phyloP scores from a whole-genome alignment of 2,329 filamentous ascomycete species.

The Davidsoniella neocaledoniae region DNA sequence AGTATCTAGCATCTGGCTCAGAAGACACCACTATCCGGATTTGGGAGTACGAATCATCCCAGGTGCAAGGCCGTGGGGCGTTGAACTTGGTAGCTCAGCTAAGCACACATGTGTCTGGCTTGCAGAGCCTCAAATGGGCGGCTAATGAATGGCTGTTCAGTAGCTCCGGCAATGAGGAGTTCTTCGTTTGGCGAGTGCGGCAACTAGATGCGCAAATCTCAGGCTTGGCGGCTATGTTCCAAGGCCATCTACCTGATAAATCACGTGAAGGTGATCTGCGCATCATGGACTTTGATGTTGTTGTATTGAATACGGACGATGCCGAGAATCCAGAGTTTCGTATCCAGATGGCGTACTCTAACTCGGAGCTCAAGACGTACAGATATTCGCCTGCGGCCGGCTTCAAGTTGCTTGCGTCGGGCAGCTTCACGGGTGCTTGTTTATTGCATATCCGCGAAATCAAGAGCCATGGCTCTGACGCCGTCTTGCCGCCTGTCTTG shows the following conservation, averaged over 20 bases:
- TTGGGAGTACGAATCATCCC: constrained; percentile 31
- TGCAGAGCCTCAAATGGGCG: constrained; percentile 69
- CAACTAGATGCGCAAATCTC: constrained; percentile 31
- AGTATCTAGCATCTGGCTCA: constrained; percentile 45
- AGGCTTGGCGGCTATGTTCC: constrained; percentile 38
- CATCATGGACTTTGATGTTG: constrained; percentile 62
- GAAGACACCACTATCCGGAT: constrained; percentile 64
- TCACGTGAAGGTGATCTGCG: constrained; percentile 48
- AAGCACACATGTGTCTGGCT: constrained; percentile 64
- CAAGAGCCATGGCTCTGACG: constrained; percentile 8
- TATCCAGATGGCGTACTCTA: constrained; percentile 63
- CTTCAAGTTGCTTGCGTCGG: constrained; percentile 35
- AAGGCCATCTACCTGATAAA: constrained; percentile 35
- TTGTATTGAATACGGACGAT: constrained; percentile 15
- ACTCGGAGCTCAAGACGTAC: constrained; percentile 57
- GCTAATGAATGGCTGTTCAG: constrained; percentile 60
- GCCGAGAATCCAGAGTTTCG: constrained; percentile 26
- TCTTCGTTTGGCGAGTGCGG: constrained; percentile 64
- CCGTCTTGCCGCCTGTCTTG: constrained; percentile 24
- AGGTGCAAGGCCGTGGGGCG: constrained; percentile 12
- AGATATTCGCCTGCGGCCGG: constrained; percentile 25
- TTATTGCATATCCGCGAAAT: constrained; percentile 48
- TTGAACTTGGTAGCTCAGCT: constrained; percentile 44
- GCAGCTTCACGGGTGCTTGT: constrained; percentile 55
- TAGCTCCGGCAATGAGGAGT: constrained; percentile 74